Base-by-base conservation (phyloP, 2,329 filamentous ascomycete genomes). In the Ascochyta lentis region DNA sequence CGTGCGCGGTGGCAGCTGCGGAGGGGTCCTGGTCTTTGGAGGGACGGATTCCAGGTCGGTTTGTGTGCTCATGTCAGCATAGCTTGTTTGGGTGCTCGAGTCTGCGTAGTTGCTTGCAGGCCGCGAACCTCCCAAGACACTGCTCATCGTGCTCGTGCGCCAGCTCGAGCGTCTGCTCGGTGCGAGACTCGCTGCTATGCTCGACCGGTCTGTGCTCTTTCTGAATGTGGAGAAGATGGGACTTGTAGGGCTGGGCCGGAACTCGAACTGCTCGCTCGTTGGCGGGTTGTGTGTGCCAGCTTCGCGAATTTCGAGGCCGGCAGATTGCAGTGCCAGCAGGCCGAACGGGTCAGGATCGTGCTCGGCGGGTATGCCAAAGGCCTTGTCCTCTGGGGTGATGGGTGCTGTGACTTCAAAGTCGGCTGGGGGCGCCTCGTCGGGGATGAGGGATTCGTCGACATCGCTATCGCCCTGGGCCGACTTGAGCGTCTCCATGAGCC, bases 331-430 rank as follows among this genome's bases (percentile, higher is more conserved):
- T 7, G 94, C 93, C 61, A 93, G 84, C 24, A 97, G 90, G 23
- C 94, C 94, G 70, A 91, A 98, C 0, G 94, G 94, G 72, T 98
- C 94, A 0, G 93, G 92, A 66, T 98, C 94, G 50, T 92, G 86
- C 3, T 80, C 77, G 60, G 89, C 87, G 0, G 92, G 92, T 15
- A 96, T 81, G 2, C 93, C 93, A 77, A 97, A 96, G 2, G 79
- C 78, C 27, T 81, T 76, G 7, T 76, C 78, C 10, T 57, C 43
- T 6, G 54, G 39, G 6, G 40, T 38, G 23, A 48, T 48, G 69
- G 67, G 62, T 70, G 65, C 62, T 49, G 77, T 75, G 5, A 89
- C 66, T 38, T 88, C 83, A 50, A 82, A 87, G 70, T 98, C 94
- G 48, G 89, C 89, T 0, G 94, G 94, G 0, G 92, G 86, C 12